phyloP scores from a whole-genome alignment of 768 basidiomycete genomes.

The Trametes meyenii region DNA sequence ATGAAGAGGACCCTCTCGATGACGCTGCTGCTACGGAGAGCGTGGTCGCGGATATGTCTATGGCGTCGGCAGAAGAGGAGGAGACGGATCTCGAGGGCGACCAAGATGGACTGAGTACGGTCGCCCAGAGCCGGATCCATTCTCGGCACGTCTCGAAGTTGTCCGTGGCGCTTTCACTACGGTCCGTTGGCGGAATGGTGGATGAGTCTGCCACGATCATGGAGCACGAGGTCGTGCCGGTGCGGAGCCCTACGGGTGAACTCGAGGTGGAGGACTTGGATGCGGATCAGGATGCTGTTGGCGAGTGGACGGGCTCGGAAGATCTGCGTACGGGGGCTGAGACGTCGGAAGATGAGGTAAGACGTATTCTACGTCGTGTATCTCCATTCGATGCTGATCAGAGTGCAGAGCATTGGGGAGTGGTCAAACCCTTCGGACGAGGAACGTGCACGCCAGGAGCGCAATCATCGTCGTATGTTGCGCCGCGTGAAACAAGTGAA shows the following conservation, averaged over 20 bases:
- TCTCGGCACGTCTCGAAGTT: conserved; percentile 71
- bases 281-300: conserved; percentile 46
- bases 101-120: conserved; percentile 48
- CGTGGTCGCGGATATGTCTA: conserved; percentile 23
- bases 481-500: conserved; percentile 45
- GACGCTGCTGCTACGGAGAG: conserved; percentile 42
- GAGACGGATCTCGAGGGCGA: conserved; percentile 34
- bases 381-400: conserved; percentile 14
- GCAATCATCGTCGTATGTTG: conserved; percentile 62
- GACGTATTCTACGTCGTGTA: conserved; percentile 26
- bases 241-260: conserved; percentile 36
- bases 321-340: conserved; percentile 54
- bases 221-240: conserved; percentile 27
- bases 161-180: conserved; percentile 68
- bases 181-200: conserved; percentile 54
- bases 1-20: conserved; percentile 26
- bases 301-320: conserved; percentile 86
- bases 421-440: conserved; percentile 93
- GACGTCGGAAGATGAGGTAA: conserved; percentile 71
- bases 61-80: conserved; percentile 15
- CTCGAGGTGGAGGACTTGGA: conserved; percentile 41
- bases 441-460: conserved; percentile 73
- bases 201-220: conserved; percentile 19
- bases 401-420: conserved; percentile 76
- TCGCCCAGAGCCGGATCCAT: conserved; percentile 54